Percentiles rank a stretch among this genome's conserved stretches.
Evolutionary conservation across 2,329 filamentous ascomycete species (phyloP).

Genomic region (Colletotrichum scovillei): DNA sequence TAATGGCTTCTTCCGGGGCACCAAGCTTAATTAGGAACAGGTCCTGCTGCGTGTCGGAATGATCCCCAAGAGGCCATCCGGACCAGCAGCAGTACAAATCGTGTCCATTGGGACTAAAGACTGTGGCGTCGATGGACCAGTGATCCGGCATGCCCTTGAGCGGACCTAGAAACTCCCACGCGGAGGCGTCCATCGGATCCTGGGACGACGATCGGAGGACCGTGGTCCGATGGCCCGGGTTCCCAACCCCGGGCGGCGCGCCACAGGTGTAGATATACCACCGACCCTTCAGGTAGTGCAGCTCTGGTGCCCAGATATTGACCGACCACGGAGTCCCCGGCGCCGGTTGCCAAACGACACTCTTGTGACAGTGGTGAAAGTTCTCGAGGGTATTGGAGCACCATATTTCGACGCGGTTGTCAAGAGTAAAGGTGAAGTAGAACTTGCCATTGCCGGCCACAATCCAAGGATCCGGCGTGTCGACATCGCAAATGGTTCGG

Average conservation of each 20-base stretch:
- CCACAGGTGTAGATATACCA: conserved; percentile 52
- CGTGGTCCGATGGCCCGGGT: conserved; percentile 57
- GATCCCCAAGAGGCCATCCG: conserved; percentile 50
- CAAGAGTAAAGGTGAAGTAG: conserved; percentile 47
- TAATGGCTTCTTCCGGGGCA: conserved; percentile 53
- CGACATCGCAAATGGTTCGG: conserved; percentile 40
- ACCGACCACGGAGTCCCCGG: conserved; percentile 37
- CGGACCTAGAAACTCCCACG: conserved; percentile 64
- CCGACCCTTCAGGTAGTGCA: conserved; percentile 37
- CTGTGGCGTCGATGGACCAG: conserved; percentile 66
- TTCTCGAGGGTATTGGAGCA: conserved; percentile 43
- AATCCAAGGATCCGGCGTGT: conserved; percentile 47
- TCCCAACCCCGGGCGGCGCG: conserved; percentile 55
- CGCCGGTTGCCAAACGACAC: conserved; percentile 40
- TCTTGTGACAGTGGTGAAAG: conserved; percentile 41
- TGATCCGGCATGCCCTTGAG: conserved; percentile 57
- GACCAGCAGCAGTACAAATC: conserved; percentile 64
- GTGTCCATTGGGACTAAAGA: conserved; percentile 59
- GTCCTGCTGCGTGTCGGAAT: conserved; percentile 40
- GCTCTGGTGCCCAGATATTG: conserved; percentile 40
- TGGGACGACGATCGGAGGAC: conserved; percentile 54
- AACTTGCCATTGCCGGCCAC: conserved; percentile 40
- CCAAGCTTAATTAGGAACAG: conserved; percentile 46
- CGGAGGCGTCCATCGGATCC: conserved; percentile 51
- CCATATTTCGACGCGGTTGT: conserved; percentile 50